Evolutionary conservation across 2,329 filamentous ascomycete species (phyloP), one percentile per base, ranked within the genome.

Genomic region (Colletotrichum spaethianum): DNA sequence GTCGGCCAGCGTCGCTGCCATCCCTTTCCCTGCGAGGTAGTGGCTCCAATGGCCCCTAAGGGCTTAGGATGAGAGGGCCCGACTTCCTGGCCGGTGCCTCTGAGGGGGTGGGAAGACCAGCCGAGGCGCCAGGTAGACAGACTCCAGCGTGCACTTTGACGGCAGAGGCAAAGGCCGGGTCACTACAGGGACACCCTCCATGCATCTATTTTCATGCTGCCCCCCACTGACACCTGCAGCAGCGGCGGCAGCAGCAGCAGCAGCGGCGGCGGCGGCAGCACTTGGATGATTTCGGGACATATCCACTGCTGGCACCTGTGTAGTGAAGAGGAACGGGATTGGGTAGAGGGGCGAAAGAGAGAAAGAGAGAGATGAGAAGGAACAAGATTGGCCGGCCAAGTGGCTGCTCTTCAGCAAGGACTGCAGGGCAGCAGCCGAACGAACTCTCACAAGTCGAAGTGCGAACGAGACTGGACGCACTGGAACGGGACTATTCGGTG

Each of bases 261-360:
- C 26, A 64, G 59, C 59, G 50, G 55, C 33, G 67, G 23, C 48
- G 16, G 26, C 23, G 40, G 56, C 50, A 53, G 65, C 31, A 60
- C 44, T 26, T 61, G 38, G 46, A 71, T 71, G 60, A 28, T 57
- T 36, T 48, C 18, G 59, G 14, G 33, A 40, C 46, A 73, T 70
- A 70, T 73, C 70, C 70, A 71, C 63, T 56, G 16, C 59, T 70
- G 42, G 67, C 61, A 70, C 74, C 67, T 68, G 61, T 55, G 55
- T 44, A 67, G 64, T 57, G 42, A 40, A 66, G 50, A 46, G 46
- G 23, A 44, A n/a, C n/a, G n/a, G n/a, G n/a, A n/a, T n/a, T n/a
- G n/a, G n/a, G n/a, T n/a, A 53, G 40, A 44, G 20, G 42, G 31
- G 44, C 18, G 11, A 6, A 26, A 12, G 7, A 36, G 20, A 11